phyloP scores from a whole-genome alignment of 2,329 filamentous ascomycete genomes.

The Epichloe sp. region DNA sequence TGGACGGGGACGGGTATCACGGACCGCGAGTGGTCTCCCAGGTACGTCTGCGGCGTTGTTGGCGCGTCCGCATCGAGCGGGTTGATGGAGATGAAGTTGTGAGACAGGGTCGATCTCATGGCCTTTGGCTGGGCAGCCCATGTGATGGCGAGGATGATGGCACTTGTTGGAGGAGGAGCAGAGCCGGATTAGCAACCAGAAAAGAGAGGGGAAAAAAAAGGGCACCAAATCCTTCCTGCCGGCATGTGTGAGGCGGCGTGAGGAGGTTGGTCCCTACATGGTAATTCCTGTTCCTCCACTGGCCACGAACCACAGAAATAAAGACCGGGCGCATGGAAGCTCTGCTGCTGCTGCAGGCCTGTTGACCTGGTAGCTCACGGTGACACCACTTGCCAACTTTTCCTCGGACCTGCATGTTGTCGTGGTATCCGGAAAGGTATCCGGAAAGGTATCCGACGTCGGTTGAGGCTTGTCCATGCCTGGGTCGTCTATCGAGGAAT shows the following conservation, averaged over 20 bases:
- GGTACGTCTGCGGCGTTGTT: neutral
- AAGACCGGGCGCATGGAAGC: neutral
- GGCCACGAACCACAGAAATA: conserved; percentile 3
- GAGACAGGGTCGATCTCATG: conserved; percentile 2
- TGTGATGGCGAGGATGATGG: conserved; percentile 4
- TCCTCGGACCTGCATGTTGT: too few relatives aligned
- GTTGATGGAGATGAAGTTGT: conserved; percentile 6
- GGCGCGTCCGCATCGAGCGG: neutral
- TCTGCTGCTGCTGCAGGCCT: neutral
- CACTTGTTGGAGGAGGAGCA: neutral
- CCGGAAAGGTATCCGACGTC: too few relatives aligned
- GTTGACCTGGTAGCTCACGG: too few relatives aligned
- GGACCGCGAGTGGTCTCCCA: conserved; percentile 2
- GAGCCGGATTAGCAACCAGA: neutral
- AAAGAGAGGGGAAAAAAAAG: neutral
- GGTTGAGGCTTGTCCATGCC: too few relatives aligned
- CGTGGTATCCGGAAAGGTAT: too few relatives aligned
- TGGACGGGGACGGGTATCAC: conserved; percentile 40
- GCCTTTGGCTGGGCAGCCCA: conserved; percentile 4
- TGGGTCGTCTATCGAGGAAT: too few relatives aligned
- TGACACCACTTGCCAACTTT: too few relatives aligned
- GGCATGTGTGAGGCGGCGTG: neutral
- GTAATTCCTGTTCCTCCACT: conserved; percentile 2
- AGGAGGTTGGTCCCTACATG: conserved; percentile 1
- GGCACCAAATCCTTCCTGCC: neutral